A percentile compares a stretch with the other conserved stretches of the same genome.
phyloP scores from a whole-genome alignment of 2,329 filamentous ascomycete species.

The Clonostachys byssicola region DNA sequence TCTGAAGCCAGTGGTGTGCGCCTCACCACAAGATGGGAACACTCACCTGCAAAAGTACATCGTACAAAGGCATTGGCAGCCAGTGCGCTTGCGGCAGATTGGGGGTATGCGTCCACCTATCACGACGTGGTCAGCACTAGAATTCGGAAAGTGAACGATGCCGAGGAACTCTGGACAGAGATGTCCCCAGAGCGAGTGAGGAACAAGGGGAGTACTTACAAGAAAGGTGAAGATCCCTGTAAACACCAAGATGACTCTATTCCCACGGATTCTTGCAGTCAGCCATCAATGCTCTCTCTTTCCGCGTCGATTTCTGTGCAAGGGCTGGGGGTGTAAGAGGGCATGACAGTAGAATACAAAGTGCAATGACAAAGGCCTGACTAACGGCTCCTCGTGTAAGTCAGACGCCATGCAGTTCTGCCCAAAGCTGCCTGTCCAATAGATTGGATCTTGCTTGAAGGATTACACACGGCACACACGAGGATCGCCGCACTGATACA shows the following conservation, averaged over 20 bases:
- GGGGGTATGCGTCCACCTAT: conserved; percentile 70
- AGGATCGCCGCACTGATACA: too few species aligned
- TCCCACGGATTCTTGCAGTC: too few species aligned
- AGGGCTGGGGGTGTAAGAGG: neutral
- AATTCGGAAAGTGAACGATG: too few species aligned
- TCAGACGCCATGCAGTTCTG: too few species aligned
- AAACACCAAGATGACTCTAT: conserved; percentile 72
- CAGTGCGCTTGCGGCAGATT: conserved; percentile 72
- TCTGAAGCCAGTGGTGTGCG: neutral
- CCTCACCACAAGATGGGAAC: neutral
- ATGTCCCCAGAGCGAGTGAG: neutral
- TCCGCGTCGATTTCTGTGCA: neutral
- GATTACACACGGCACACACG: too few species aligned
- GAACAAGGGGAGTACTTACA: conserved; percentile 36
- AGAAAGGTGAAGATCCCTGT: conserved; percentile 86
- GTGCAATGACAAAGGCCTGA: too few species aligned
- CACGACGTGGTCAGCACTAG: neutral
- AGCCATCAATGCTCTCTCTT: neutral
- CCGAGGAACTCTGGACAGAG: too few species aligned
- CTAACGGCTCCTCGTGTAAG: too few species aligned
- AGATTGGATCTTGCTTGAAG: too few species aligned
- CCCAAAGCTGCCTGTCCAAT: too few species aligned
- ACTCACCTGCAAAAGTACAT: conserved; percentile 64
- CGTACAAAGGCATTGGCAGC: conserved; percentile 81
- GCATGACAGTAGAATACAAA: neutral